Percentiles rank a stretch among this genome's conserved stretches.
phyloP scores from a whole-genome alignment of 257 asterid species.

The Plectranthus barbatus region DNA sequence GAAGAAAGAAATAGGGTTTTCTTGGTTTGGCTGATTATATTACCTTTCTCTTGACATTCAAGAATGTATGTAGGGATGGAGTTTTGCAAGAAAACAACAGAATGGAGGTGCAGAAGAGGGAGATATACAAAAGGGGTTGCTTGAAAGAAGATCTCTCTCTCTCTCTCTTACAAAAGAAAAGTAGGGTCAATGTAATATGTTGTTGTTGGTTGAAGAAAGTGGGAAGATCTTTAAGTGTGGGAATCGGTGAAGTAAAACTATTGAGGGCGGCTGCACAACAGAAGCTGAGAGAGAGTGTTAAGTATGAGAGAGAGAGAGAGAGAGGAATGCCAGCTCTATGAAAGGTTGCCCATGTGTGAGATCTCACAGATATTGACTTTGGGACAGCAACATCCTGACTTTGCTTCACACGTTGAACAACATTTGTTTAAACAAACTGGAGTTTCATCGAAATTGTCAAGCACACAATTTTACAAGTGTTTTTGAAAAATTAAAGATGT shows the following conservation, averaged over 20 bases:
- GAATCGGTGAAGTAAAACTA: slow-evolving; percentile 18
- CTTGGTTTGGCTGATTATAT: neutral
- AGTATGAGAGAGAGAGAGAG: slow-evolving; percentile 8
- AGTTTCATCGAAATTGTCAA: neutral
- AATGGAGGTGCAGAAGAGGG: no score
- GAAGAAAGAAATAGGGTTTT: neutral
- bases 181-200: slow-evolving; percentile 18
- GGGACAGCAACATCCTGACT: slow-evolving; percentile 26
- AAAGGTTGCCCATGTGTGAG: slow-evolving; percentile 56
- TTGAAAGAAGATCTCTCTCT: slow-evolving; percentile 11
- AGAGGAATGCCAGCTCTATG: slow-evolving; percentile 31
- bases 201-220: slow-evolving; percentile 12
- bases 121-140: neutral
- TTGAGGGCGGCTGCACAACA: slow-evolving; percentile 5
- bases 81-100: slow-evolving; percentile 1
- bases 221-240: slow-evolving; percentile 5
- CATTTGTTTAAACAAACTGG: neutral
- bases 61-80: slow-evolving; percentile 4
- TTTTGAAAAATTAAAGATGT: no score
- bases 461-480: neutral
- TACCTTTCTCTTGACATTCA: slow-evolving; percentile 82
- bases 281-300: neutral
- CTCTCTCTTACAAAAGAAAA: neutral
- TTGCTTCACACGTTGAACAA: no score
- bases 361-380: slow-evolving; percentile 52